Evolutionary conservation across 345 rosid genomes (phyloP), one percentile per base, ranked within the genome.

Genomic region (Passiflora organensis): DNA sequence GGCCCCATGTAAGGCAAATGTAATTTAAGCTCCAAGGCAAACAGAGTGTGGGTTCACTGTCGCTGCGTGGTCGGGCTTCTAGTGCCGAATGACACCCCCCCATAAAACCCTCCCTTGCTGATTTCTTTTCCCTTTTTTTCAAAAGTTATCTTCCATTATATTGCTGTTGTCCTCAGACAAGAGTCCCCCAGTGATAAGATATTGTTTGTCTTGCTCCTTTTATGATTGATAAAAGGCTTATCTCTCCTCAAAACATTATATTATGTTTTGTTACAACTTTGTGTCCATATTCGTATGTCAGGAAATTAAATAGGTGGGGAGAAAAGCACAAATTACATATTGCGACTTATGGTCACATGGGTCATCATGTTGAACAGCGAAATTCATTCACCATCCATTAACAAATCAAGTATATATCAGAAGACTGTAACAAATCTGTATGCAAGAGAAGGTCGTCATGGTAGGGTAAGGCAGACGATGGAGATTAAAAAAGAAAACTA

Each of bases 61-160:
- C 77, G 73, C 68, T 68, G 73, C 79, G 64, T 74, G 77, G 81
- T 73, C 69, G 71, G 72, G 28, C 55, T 32, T 19, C 12, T 3
- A 1, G 19, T 4, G 12, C 22, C n/a, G 23, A 17, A 13, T 6
- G 39, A 49, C 10, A 1, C 21, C 13, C 18, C 5, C 43, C 32
- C 19, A 4, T 25, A 49, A 12, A 12, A 10, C 49, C 25, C n/a
- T n/a, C n/a, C n/a, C n/a, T n/a, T n/a, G n/a, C n/a, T 17, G 43
- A 38, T 25, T 6, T 8, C 49, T 18, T 15, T 11, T 18, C 16
- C 45, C 50, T 18, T n/a, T 4, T 53, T 51, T 42, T 49, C 43
- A 32, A 53, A 15, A 15, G 49, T 62, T 38, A 61, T 49, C 42
- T 41, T 62, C 47, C 28, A 9, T 52, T 51, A 23, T 44, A 53